Conservation (phyloP, 129 eudicot species). For the Arctium lappa region DNA sequence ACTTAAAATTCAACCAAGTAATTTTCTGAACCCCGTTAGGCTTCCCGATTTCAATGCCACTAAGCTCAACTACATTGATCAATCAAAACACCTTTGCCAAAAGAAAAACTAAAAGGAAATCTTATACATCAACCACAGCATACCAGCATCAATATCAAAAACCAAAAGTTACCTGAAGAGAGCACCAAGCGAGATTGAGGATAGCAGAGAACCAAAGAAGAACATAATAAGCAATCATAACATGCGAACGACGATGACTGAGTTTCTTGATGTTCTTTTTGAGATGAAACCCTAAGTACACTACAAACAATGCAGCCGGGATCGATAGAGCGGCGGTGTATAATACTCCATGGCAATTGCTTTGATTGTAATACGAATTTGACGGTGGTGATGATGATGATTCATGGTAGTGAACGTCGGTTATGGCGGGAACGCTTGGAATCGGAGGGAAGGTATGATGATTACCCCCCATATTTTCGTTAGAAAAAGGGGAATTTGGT, state of each 20-base stretch:
- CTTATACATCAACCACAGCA: neutral
- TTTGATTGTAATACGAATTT: neutral
- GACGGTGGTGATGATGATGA: constrained; percentile 13
- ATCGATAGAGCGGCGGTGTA: constrained; percentile 53
- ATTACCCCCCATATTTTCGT: constrained; percentile 14
- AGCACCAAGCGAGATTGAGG: constrained; percentile 67
- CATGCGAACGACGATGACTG: constrained; percentile 45
- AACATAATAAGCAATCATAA: constrained; percentile 62
- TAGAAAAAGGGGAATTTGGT: neutral
- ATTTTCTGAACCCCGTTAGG: too few species aligned
- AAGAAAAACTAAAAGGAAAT: neutral
- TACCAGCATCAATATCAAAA: neutral
- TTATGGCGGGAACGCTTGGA: constrained; percentile 14
- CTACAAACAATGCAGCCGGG: constrained; percentile 51
- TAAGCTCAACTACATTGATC: neutral
- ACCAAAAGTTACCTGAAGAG: constrained; percentile 50
- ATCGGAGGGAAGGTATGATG: constrained; percentile 20
- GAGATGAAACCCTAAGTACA: constrained; percentile 57
- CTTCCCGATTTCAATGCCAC: neutral
- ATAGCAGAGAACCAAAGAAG: constrained; percentile 64
- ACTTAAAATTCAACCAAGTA: too few species aligned
- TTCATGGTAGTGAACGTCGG: constrained; percentile 5
- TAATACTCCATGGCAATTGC: constrained; percentile 59
- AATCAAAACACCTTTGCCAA: neutral
- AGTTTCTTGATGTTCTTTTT: constrained; percentile 57